Percentiles rank a stretch among this genome's conserved stretches.
phyloP scores from a whole-genome alignment of 1,284 basidiomycete species.

The Cutaneotrichosporon cavernicola region DNA sequence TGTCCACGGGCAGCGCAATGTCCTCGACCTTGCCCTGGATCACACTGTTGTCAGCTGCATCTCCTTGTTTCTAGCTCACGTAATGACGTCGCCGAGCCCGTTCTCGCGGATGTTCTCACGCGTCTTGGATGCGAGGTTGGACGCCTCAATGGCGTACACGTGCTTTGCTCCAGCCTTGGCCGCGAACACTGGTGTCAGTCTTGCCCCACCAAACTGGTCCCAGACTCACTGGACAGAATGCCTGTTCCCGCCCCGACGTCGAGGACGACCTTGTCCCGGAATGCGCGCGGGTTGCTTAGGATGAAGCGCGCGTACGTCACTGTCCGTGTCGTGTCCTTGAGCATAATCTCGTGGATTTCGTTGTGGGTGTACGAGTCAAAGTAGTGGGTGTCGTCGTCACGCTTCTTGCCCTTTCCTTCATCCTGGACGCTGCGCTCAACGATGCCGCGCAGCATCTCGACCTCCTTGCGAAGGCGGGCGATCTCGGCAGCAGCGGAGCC shows the following conservation, averaged over 20 bases:
- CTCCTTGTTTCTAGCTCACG: conserved; percentile 54
- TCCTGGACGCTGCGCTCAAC: conserved; percentile 37
- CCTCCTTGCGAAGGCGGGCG: conserved; percentile 34
- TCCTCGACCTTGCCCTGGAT: conserved; percentile 86
- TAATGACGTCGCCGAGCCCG: conserved; percentile 71
- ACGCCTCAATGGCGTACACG: conserved; percentile 92
- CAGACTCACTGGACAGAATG: conserved; percentile 66
- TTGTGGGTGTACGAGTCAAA: conserved; percentile 92
- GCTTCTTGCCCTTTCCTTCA: conserved; percentile 44
- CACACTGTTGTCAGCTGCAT: conserved; percentile 57
- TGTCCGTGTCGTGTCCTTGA: conserved; percentile 82
- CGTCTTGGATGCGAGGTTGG: conserved; percentile 79
- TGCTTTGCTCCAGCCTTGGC: conserved; percentile 87
- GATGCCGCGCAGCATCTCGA: conserved; percentile 36
- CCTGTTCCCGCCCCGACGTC: conserved; percentile 95
- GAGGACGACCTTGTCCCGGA: conserved; percentile 82
- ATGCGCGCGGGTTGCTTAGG: conserved; percentile 75
- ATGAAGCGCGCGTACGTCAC: conserved; percentile 91
- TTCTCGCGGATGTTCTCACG: conserved; percentile 77
- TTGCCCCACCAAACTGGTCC: background rate
- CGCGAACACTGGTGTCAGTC: conserved; percentile 65
- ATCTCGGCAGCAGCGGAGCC: conserved; percentile 55
- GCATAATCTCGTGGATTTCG: conserved; percentile 62
- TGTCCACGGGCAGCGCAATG: conserved; percentile 65
- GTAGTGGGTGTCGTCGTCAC: conserved; percentile 90